phyloP scores from a whole-genome alignment of 306 rosid genomes.

The Vigna angularis region DNA sequence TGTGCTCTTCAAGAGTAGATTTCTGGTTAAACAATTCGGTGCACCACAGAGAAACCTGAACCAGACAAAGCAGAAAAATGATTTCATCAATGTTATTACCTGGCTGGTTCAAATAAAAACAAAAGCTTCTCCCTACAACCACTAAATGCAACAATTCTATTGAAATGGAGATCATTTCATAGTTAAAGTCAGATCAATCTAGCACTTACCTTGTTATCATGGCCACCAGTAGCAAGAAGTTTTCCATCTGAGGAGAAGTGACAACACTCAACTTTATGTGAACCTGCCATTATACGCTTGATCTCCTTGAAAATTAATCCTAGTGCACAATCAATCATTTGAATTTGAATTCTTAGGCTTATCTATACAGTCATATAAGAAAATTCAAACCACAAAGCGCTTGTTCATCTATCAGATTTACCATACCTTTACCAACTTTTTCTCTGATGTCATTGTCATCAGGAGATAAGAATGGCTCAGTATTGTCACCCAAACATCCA shows the following conservation, averaged over 20 bases:
- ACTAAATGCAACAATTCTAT: slow-evolving; percentile 37
- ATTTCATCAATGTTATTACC: background rate
- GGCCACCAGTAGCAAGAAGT: slow-evolving; percentile 89
- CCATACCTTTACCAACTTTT: slow-evolving; percentile 66
- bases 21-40: slow-evolving; percentile 60
- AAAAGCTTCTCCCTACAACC: slow-evolving; percentile 20
- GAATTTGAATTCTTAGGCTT: slow-evolving; percentile 37
- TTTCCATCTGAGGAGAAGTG: slow-evolving; percentile 90
- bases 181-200: slow-evolving; percentile 24
- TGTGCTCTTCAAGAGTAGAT: slow-evolving; percentile 77
- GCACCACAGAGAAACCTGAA: slow-evolving; percentile 87
- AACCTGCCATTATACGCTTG: slow-evolving; percentile 58
- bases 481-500: slow-evolving; percentile 66
- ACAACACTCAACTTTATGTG: slow-evolving; percentile 74
- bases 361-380: slow-evolving; percentile 9
- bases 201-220: slow-evolving; percentile 70
- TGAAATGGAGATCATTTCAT: slow-evolving; percentile 34
- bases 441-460: slow-evolving; percentile 54
- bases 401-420: slow-evolving; percentile 24
- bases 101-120: slow-evolving; percentile 5
- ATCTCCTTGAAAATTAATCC: slow-evolving; percentile 63
- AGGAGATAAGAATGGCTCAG: slow-evolving; percentile 55
- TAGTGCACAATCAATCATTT: slow-evolving; percentile 41
- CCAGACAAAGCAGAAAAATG: slow-evolving; percentile 36
- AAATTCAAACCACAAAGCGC: background rate